phyloP scores from a whole-genome alignment of 257 asterid species.

The Solanum sejunctum region DNA sequence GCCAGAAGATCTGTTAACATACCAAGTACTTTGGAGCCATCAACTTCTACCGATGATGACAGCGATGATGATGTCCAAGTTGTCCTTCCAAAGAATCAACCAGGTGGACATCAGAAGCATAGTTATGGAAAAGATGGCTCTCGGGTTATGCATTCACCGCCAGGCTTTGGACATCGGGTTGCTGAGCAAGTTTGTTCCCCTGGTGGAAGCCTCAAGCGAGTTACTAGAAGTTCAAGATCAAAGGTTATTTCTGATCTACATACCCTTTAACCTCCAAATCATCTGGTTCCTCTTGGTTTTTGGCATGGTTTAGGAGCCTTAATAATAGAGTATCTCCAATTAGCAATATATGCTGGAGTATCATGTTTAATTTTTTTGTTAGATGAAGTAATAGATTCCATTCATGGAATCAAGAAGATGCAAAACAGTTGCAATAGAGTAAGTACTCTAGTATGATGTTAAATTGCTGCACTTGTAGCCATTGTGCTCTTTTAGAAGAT shows the following conservation, averaged over 20 bases:
- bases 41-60: slow-evolving; percentile 44
- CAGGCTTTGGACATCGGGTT: slow-evolving; percentile 17
- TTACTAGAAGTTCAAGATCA: slow-evolving; percentile 19
- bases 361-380: not conserved
- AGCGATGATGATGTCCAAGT: slow-evolving; percentile 30
- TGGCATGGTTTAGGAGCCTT: not conserved
- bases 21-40: slow-evolving; percentile 21
- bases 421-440: no score
- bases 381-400: no score
- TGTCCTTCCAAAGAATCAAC: slow-evolving; percentile 9
- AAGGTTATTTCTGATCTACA: slow-evolving; percentile 24
- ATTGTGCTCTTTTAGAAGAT: not conserved
- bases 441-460: not conserved
- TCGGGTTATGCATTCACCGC: slow-evolving; percentile 8
- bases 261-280: not conserved
- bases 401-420: no score
- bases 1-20: slow-evolving; percentile 19
- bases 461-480: not conserved
- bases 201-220: slow-evolving; percentile 17
- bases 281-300: not conserved
- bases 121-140: slow-evolving; percentile 16
- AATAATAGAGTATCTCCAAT: not conserved
- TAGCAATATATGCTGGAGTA: not conserved
- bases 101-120: slow-evolving; percentile 8
- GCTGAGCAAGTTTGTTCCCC: slow-evolving; percentile 17